Evolutionary conservation across 139 green algal species (phyloP).

Genomic region (Eudorina sp.): DNA sequence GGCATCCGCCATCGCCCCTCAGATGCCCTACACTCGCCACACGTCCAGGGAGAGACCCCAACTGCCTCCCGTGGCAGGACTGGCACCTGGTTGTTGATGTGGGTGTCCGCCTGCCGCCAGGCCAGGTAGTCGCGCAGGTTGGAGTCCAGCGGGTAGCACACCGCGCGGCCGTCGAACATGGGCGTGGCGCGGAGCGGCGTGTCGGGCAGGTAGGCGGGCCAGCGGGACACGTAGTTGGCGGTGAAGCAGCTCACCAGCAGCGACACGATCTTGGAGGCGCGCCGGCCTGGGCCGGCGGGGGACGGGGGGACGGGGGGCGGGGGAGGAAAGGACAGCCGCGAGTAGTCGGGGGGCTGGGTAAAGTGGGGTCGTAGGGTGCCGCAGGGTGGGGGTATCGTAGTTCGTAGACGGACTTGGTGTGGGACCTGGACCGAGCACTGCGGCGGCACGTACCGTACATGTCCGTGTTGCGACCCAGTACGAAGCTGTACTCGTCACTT

Average conservation of each 20-base stretch:
- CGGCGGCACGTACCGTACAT: constrained; percentile 88
- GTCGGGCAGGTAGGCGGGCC: constrained; percentile 67
- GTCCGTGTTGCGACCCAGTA: constrained; percentile 71
- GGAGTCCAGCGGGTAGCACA: constrained; percentile 84
- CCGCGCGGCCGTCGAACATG: constrained; percentile 91
- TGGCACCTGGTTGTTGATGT: constrained; percentile 94
- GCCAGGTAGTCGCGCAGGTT: constrained; percentile 87
- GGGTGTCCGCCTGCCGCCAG: constrained; percentile 95
- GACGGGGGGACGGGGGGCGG: neutral
- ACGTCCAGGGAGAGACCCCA: no score
- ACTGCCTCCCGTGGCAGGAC: no score
- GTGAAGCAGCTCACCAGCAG: constrained; percentile 90
- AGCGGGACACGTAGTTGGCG: constrained; percentile 86
- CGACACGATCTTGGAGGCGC: constrained; percentile 89
- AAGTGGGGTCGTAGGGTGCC: no score
- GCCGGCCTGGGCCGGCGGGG: constrained; percentile 63
- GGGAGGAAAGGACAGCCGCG: neutral
- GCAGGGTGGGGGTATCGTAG: no score
- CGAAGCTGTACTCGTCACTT: constrained; percentile 94
- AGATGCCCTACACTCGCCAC: no score
- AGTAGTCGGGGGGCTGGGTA: no score
- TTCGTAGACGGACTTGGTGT: no score
- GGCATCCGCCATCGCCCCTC: no score
- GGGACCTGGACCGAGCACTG: no score
- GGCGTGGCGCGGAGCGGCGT: constrained; percentile 76